Base-by-base conservation (phyloP, 2,329 filamentous ascomycete genomes). In the Colletotrichum viniferum region DNA sequence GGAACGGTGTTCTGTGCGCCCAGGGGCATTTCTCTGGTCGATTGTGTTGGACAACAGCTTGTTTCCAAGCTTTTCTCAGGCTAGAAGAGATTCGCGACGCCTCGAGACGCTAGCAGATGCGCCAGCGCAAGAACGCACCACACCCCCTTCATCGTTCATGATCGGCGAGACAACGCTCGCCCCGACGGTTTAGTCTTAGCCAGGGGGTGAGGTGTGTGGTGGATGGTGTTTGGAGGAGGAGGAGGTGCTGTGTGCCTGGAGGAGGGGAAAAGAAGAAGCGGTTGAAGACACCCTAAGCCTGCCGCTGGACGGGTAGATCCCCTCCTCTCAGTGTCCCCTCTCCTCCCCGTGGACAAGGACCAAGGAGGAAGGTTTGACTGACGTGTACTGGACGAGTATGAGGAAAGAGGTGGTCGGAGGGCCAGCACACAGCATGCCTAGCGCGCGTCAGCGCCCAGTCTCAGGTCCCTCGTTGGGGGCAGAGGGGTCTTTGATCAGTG, bases 151-250 rank as follows among this genome's bases (percentile, higher is more conserved):
- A 69, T 56, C 69, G 38, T 36, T 30, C 56, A n/a, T 24, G 70
- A 60, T 73, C 73, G 69, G 73, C 43, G 73, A 76, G 73, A 76
- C 73, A 69, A 73, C 63, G 48, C 48, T 68, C 58, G 63, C 26
- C 56, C 32, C 56, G 56, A 64, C 71, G 52, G 28, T 58, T 74
- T 32, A 18, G 74, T 69, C 65, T 71, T 74, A 66, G 69, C 58
- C 69, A 76, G 73, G 73, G 63, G 73, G 30, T 28, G 24, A 58
- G 73, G 30, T 58, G 55, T 16, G 55, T 28, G 52, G 24, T 24
- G 24, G 24, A 56, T n/a, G 48, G 56, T 18, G 52, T 30, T 61
- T 21, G 21, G 18, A 34, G 55, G 55, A 16, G 55, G 21, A 16
- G 34, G 38, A 43, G 38, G 38, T n/a, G 38, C 18, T 24, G 56